Percentiles rank a stretch among this genome's conserved stretches.
These are phyloP conservation scores for Fraxinus platypoda DNA, from an alignment of 305 asterid species.

Conservation along the genomic window DNA sequence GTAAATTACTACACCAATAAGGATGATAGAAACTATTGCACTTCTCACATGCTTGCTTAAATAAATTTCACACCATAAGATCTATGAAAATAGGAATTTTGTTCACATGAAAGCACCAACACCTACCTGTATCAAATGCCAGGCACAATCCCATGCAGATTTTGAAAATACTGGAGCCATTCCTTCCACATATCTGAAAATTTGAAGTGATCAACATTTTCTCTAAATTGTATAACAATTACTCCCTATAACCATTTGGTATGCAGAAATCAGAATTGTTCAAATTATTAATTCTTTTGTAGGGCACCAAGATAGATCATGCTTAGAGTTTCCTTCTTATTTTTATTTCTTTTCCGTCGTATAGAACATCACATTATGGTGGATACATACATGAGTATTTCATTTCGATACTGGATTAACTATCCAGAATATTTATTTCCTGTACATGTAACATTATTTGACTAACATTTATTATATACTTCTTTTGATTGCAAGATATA, in stretches of 20 bases:
- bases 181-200: slow-evolving; percentile 95
- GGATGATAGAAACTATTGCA: background rate
- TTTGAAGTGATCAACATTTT: slow-evolving; percentile 17
- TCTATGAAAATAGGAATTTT: background rate
- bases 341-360: background rate
- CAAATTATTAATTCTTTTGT: background rate
- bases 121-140: slow-evolving; percentile 96
- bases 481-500: background rate
- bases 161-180: slow-evolving; percentile 99
- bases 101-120: background rate
- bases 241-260: slow-evolving; percentile 2
- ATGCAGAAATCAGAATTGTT: slow-evolving; percentile 1
- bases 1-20: background rate
- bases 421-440: background rate
- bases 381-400: background rate
- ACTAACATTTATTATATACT: background rate
- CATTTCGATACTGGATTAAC: background rate
- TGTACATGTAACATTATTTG: background rate
- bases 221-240: background rate
- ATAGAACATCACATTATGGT: background rate
- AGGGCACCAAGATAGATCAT: background rate
- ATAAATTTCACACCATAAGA: background rate
- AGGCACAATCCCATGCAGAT: slow-evolving; percentile 97
- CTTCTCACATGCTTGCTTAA: background rate
- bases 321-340: background rate